Evolutionary conservation across 2,329 filamentous ascomycete genomes (phyloP), one percentile per base, ranked within the genome.

Genomic region (Aureobasidium vineae): DNA sequence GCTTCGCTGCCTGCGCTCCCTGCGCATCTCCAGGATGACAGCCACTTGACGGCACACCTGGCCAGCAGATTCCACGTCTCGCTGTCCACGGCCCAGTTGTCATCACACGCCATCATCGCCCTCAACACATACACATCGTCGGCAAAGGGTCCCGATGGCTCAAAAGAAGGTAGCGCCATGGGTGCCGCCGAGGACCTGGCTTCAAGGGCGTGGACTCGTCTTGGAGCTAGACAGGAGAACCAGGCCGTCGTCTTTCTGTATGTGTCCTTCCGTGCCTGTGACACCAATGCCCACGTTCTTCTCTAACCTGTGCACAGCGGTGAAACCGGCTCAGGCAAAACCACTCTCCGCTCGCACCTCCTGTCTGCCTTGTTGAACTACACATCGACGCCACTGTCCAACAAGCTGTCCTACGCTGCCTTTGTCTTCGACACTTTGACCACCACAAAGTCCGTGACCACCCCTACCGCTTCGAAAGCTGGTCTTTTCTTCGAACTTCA

Each of bases 371-470:
- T 99, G 63, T 85, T 99, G 36, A 89, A 89, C 73, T 96, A 93
- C 77, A 95, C 93, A 2, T 92, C 92, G 0, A 98, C 95, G 15
- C 95, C 95, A 0, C 82, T 99, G 3, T 98, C 94, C 1, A 91
- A 89, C 71, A 99, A 97, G 78, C 84, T 97, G 23, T 97, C 94
- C 2, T 89, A 96, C 59, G 94, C 94, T 26, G 90, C 94, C 50
- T 99, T 97, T 76, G 87, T 98, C 68, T 99, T 99, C 76, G 95
- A 99, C 75, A 90, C 92, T 2, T 85, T 99, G 68, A 99, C 95
- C 5, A 98, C 95, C 1, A 99, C 95, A 31, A 99, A 99, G 80
- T 96, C 94, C 1, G 88, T 93, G 40, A 98, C 94, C 1, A 98
- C 94, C 0, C 93, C 93, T 1, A 97, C 92, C 1, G 95, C 95